phyloP scores from a whole-genome alignment of 306 rosid genomes.

The Castanea crenata region DNA sequence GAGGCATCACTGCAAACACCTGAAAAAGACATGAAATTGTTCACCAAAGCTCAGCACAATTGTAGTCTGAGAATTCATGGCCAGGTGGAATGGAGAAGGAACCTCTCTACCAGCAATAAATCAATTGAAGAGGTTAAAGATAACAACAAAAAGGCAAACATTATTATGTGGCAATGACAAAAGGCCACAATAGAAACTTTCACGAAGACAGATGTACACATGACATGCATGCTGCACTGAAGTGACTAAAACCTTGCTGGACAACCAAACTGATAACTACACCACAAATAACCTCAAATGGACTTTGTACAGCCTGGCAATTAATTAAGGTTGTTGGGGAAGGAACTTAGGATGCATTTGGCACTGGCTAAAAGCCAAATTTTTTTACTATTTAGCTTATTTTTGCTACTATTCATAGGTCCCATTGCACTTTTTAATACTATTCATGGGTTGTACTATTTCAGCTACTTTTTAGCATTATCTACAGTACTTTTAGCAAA shows the following conservation, averaged over 20 bases:
- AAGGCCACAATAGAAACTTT: neutral
- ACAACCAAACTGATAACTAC: neutral
- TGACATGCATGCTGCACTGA: neutral
- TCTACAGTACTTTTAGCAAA: too few species aligned
- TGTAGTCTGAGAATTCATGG: neutral
- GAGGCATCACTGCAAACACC: neutral
- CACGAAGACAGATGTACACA: neutral
- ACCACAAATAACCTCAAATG: neutral
- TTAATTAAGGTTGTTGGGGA: neutral
- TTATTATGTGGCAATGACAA: neutral
- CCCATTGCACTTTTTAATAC: too few species aligned
- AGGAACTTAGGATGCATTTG: neutral
- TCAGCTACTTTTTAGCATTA: too few species aligned
- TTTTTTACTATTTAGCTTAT: too few species aligned
- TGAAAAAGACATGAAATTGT: neutral
- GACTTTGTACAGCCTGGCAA: neutral
- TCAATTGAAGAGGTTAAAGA: neutral
- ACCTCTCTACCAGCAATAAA: neutral
- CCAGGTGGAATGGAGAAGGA: neutral
- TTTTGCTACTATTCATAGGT: too few species aligned
- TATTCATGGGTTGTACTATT: too few species aligned
- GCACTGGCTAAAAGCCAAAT: too few species aligned
- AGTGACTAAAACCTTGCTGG: neutral
- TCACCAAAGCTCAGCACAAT: neutral
- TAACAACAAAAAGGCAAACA: neutral